Base-by-base conservation (phyloP, 148 eudicot species). In the Spergularia bocconei region DNA sequence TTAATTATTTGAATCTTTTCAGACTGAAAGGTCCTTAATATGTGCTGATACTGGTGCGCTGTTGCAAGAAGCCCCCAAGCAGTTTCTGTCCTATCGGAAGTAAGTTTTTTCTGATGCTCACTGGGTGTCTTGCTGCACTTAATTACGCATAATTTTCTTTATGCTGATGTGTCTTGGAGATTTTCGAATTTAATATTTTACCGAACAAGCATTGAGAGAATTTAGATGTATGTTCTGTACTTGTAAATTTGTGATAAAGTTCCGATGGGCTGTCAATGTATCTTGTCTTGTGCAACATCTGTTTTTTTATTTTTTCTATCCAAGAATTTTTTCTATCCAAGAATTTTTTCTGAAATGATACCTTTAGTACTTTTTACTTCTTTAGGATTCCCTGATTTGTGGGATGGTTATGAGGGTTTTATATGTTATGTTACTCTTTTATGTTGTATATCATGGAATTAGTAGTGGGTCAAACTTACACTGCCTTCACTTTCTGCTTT, bases 31-130 rank as follows among this genome's bases (percentile, higher is more conserved):
- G 74, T 90, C 99, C 69, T 87, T 92, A 73, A 79, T 95, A 60
- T 95, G 99, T 77, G 88, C 92, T 63, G 99, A 95, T 80, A 95
- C 99, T 63, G 99, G 97, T 81, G 91, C 93, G 55, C 48, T 90
- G 77, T 51, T 95, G 79, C 82, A 90, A 75, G 96, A 90, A 69
- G 80, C 96, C 75, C 83, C 96, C 60, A 89, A 84, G 79, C 88
- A 82, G 75, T 86, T 83, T 83, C 86, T 90, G 74, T 55, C 88
- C 78, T 95, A 95, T 77, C 89, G 88, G 73, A 89, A 89, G 97
- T 90, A 79, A 81, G 91, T 69, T 58, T 75, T 75, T 71, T 10
- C 10, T 16, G 13, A 65, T 50, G 17, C 54, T 20, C 47, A 15
- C 29, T 13, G 20, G 38, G 0, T 38, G 0, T 63, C n/a, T 62